phyloP scores from a whole-genome alignment of 495 filamentous ascomycete genomes.

The Annulohypoxylon bovei region DNA sequence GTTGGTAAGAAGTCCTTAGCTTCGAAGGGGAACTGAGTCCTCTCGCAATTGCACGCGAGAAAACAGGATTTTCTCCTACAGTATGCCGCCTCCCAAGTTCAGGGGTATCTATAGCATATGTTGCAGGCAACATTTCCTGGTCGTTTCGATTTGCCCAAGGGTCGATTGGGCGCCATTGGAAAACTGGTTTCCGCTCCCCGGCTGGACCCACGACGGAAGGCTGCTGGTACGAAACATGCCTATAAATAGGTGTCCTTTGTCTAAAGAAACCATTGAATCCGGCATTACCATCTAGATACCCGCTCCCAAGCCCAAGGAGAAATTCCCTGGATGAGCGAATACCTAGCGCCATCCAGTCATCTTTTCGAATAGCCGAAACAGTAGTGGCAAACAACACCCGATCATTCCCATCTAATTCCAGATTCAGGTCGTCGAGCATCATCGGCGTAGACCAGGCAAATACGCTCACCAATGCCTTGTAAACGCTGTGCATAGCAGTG shows the following conservation, averaged over 20 bases:
- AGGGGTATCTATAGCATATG: conserved; percentile 48
- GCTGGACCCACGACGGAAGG: conserved; percentile 47
- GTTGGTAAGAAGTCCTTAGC: conserved; percentile 74
- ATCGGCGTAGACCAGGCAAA: conserved; percentile 56
- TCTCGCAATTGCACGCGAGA: conserved; percentile 48
- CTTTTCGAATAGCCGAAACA: conserved; percentile 48
- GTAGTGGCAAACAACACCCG: conserved; percentile 50
- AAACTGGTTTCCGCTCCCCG: conserved; percentile 52
- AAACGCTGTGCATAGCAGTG: conserved; percentile 57
- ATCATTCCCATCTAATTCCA: conserved; percentile 49
- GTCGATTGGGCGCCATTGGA: conserved; percentile 55
- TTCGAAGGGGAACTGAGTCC: conserved; percentile 62
- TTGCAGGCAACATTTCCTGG: conserved; percentile 43
- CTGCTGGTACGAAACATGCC: conserved; percentile 47
- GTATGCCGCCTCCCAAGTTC: conserved; percentile 58
- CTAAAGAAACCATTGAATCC: conserved; percentile 58
- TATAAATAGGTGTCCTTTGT: conserved; percentile 52
- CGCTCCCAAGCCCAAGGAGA: conserved; percentile 55
- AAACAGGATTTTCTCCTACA: conserved; percentile 58
- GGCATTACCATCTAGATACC: conserved; percentile 50
- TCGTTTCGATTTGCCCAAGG: conserved; percentile 49
- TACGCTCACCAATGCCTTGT: conserved; percentile 56
- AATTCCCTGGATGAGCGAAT: conserved; percentile 57
- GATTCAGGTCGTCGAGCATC: conserved; percentile 51
- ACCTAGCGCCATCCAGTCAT: conserved; percentile 55